Base-by-base conservation (phyloP, 225 moss, liverwort and hornwort species). In the Ulota crispa region DNA sequence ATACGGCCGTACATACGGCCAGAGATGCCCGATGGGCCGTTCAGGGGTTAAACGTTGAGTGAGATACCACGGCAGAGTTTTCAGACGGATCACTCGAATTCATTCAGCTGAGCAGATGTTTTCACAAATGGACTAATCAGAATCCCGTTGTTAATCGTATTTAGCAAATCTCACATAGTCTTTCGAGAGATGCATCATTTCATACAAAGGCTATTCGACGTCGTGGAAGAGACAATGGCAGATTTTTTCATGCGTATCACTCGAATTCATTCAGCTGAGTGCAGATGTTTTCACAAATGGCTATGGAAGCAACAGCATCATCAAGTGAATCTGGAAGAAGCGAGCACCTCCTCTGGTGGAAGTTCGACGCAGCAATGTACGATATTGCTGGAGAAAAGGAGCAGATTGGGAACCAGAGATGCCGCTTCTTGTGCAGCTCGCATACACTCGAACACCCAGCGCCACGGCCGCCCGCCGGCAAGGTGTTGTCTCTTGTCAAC, bases 311-410 rank as follows among this genome's bases (percentile, higher is more conserved):
- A 60, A 53, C 53, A 9, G 19, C 28, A 3, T 53, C 5, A 34
- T 28, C 8, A 70, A 70, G 28, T 50, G 64, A 64, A 64, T 31
- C 50, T 34, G 77, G n/a, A 34, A 65, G 36, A 65, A 32, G 45
- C 61, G 59, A 70, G 71, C 43, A 73, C 87, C 65, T 87, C 84
- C 60, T 84, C 80, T 14, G 86, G 52, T 20, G 88, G 86, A 32
- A 88, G 82, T 76, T 91, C 82, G 70, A 60, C 70, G 80, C 84
- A 82, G n/a, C 78, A 83, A 31, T 82, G 69, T 50, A 86, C 69
- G 67, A 88, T 75, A 23, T 60, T 72, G 16, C 80, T 73, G 5
- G 72, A 31, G 41, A 86, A 82, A 9, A 65, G 84, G 4, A 88
- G 76, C 71, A 70, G 70, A 68, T 45, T 26, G 41, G 86, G 76